Evolutionary conservation across 352 stramenopile species (phyloP).

Genomic region (Phytophthora pisi): DNA sequence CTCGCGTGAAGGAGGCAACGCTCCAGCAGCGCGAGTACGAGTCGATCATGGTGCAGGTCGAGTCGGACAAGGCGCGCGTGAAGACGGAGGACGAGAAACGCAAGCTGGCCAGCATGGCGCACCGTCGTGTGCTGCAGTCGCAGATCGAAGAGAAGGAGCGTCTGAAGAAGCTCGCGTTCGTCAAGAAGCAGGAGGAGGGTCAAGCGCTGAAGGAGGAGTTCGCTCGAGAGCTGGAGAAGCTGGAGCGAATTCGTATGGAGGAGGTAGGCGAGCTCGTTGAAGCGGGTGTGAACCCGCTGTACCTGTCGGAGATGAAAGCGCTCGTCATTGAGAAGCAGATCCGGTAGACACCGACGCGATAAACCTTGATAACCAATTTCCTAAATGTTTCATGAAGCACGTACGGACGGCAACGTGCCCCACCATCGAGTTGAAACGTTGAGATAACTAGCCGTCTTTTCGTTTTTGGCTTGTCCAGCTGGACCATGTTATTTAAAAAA

Average conservation of each 20-base stretch:
- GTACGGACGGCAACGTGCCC: too few species aligned
- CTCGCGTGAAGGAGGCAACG: constrained; percentile 75
- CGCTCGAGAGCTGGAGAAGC: constrained; percentile 80
- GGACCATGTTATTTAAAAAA: too few species aligned
- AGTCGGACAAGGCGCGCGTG: constrained; percentile 64
- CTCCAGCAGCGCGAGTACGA: constrained; percentile 91
- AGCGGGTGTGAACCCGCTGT: constrained; percentile 90
- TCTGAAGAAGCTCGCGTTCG: constrained; percentile 77
- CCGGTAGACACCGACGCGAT: constrained; percentile 20
- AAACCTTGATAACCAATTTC: not conserved
- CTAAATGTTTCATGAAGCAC: too few species aligned
- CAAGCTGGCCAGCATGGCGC: constrained; percentile 68
- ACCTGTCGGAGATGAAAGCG: constrained; percentile 92
- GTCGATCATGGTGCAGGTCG: constrained; percentile 85
- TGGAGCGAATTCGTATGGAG: constrained; percentile 89
- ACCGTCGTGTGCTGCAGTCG: constrained; percentile 84
- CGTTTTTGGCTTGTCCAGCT: too few species aligned
- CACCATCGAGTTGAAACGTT: too few species aligned
- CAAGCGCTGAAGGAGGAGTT: constrained; percentile 79
- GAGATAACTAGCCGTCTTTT: too few species aligned
- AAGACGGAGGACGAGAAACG: constrained; percentile 64
- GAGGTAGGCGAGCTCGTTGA: constrained; percentile 88
- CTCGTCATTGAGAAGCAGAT: constrained; percentile 88
- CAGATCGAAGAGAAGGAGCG: constrained; percentile 91
- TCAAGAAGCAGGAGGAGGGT: constrained; percentile 71